phyloP scores from a whole-genome alignment of 345 rosid genomes.

The Alliaria petiolata region DNA sequence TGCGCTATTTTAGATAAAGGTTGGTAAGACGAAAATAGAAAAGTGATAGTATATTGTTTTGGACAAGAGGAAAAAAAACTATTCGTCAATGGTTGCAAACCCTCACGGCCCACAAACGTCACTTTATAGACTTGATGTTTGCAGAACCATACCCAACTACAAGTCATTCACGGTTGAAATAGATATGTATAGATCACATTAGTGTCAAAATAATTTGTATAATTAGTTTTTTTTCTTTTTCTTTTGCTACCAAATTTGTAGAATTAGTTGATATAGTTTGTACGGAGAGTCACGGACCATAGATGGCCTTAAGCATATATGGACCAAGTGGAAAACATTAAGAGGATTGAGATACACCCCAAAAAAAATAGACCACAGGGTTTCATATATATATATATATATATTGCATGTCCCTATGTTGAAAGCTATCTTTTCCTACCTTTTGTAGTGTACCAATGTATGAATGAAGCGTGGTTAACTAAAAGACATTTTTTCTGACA shows the following conservation, averaged over 20 bases:
- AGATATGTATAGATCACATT: not conserved
- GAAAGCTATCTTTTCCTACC: not conserved
- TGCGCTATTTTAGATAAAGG: no score
- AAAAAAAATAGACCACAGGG: not conserved
- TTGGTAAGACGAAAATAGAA: no score
- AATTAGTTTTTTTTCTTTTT: no score
- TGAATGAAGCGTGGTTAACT: not conserved
- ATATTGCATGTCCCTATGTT: not conserved
- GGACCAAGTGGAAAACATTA: not conserved
- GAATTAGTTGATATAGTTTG: not conserved
- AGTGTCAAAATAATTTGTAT: not conserved
- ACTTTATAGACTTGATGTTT: not conserved
- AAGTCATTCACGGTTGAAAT: not conserved
- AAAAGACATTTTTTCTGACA: not conserved
- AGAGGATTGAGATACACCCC: slow-evolving; percentile 2
- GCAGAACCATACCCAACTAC: not conserved
- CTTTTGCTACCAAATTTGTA: not conserved
- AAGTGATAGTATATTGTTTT: no score
- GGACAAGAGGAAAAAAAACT: no score
- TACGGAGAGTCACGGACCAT: not conserved
- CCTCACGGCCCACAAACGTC: not conserved
- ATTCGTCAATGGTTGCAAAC: not conserved
- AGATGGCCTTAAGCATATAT: not conserved
- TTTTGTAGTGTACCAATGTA: not conserved
- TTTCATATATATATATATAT: not conserved